Conservation (phyloP, 73 alveolate species). For the Symbiodinium natans region DNA sequence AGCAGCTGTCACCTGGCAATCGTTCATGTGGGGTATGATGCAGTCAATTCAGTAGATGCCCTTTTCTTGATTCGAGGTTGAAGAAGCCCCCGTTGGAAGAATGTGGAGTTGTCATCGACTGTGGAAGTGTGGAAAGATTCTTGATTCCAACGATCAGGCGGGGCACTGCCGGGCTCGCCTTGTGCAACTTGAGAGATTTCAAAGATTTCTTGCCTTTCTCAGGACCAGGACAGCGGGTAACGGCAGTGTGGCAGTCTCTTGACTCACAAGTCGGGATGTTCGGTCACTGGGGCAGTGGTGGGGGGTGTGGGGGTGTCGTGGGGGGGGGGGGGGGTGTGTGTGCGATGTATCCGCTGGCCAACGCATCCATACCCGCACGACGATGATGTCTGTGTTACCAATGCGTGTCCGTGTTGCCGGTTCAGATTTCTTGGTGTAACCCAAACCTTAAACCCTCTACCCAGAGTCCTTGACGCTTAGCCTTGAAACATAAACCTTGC, state of each 20-base stretch:
- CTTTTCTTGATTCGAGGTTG: neutral
- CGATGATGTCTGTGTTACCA: too few species aligned
- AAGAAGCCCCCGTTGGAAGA: slow-evolving; percentile 5
- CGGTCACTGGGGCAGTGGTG: neutral
- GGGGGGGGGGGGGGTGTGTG: too few species aligned
- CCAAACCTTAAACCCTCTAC: too few species aligned
- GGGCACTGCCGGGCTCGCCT: neutral
- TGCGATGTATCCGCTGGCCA: too few species aligned
- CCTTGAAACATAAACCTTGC: too few species aligned
- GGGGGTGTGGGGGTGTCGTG: too few species aligned
- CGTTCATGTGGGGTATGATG: neutral
- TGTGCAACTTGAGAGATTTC: neutral
- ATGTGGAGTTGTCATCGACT: neutral
- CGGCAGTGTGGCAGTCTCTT: neutral
- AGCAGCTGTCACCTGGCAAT: neutral
- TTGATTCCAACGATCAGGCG: neutral
- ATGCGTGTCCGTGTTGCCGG: too few species aligned
- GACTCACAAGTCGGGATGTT: neutral
- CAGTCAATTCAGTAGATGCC: neutral
- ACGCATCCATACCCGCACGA: too few species aligned
- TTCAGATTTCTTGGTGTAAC: too few species aligned
- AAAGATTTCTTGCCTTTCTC: neutral
- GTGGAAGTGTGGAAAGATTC: slow-evolving; percentile 13
- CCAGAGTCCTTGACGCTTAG: too few species aligned
- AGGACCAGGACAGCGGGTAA: slow-evolving; percentile 3